These are phyloP conservation scores for Thelephora ganbajun DNA, from an alignment of 768 basidiomycete genomes.

Conservation along the genomic window DNA sequence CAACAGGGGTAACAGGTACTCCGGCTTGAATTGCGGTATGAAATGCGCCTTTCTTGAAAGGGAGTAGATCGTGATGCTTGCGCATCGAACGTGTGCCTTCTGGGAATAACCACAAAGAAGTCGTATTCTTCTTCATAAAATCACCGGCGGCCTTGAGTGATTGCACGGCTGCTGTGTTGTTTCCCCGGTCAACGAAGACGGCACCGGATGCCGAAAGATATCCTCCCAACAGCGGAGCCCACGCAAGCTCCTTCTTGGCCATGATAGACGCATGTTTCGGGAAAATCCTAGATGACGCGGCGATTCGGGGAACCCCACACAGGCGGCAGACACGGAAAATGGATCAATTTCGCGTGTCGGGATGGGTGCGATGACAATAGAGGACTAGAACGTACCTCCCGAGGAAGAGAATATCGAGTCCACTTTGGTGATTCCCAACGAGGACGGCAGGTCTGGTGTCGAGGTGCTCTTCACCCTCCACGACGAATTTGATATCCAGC, in stretches of 20 bases:
- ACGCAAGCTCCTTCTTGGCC: conserved; percentile 85
- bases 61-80: conserved; percentile 51
- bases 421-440: conserved; percentile 87
- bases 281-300: conserved; percentile 42
- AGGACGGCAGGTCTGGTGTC: conserved; percentile 57
- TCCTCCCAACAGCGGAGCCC: conserved; percentile 71
- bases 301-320: conserved; percentile 3
- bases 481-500: conserved; percentile 52
- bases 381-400: conserved; percentile 44
- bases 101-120: conserved; percentile 90
- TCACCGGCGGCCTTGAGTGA: conserved; percentile 69
- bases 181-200: conserved; percentile 83
- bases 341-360: conserved; percentile 1
- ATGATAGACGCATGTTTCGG: conserved; percentile 76
- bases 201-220: conserved; percentile 85
- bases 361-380: not conserved
- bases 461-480: conserved; percentile 83
- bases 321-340: conserved; percentile 1
- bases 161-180: conserved; percentile 55
- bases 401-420: conserved; percentile 75
- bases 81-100: conserved; percentile 84
- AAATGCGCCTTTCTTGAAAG: conserved; percentile 98
- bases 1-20: conserved; percentile 83
- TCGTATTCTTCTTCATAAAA: conserved; percentile 52
- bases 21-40: conserved; percentile 87